Evolutionary conservation across 306 rosid genomes (phyloP), one percentile per base, ranked within the genome.

Genomic region (Medicago ruthenica): DNA sequence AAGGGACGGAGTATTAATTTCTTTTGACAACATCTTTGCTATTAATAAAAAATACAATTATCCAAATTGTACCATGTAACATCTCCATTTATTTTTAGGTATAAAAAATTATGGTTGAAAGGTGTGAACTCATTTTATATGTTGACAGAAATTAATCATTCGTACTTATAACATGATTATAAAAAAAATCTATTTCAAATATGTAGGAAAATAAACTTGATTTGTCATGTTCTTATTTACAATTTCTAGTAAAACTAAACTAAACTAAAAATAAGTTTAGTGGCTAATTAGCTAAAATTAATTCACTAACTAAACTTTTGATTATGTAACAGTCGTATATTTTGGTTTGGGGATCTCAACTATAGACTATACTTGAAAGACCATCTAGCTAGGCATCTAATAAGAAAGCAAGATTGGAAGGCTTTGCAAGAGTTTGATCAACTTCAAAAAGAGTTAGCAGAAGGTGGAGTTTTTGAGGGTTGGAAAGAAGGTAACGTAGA

Each of bases 291-390:
- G 31, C 31, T 20, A 55, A 55, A 18, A 2, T 54, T 55, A 55
- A 55, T 4, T 55, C 1, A 24, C 41, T 60, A 14, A 24, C 21
- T 61, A 31, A 14, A 8, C 0, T 14, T 61, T 61, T 61, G 6
- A 31, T 61, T 31, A 31, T 61, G 89, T 57, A 69, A 77, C 89
- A 95, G 99, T 82, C 97, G 87, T 27, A 92, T 92, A 84, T 95
- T 90, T 83, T 95, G 99, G 99, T 90, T 95, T 12, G 99, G 97
- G 62, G 99, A 95, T 83, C 90, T 95, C 34, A 95, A 95, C 93
- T 95, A 95, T 78, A 92, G 99, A 89, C 87, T 95, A 51, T 95
- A 83, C 68, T 75, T 88, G 87, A 92, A 95, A 85, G 96, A 91
- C 84, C 86, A 79, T 65, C 73, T 58, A 47, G 96, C 99, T 0